Conservation (phyloP, 371 early-diverging fungal genomes). For the Choanephora cucurbitarum region DNA sequence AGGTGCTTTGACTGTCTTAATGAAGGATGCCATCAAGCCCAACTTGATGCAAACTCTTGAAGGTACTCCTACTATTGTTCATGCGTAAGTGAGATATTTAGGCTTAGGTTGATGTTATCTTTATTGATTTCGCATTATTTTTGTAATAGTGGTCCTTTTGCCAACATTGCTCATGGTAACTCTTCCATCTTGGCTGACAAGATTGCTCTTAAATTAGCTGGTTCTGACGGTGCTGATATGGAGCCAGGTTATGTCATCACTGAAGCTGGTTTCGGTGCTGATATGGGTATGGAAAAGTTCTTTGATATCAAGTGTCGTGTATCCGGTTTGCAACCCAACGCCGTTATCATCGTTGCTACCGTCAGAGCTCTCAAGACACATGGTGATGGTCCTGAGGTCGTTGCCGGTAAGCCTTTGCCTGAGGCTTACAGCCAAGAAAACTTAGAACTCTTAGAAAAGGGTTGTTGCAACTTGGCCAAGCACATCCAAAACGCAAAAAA, state of each 20-base stretch:
- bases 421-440: constrained; percentile 88
- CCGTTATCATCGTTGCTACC: constrained; percentile 96
- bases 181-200: constrained; percentile 92
- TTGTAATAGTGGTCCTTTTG: constrained; percentile 88
- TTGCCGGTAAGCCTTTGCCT: constrained; percentile 88
- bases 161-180: constrained; percentile 98
- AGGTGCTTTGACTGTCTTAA: constrained; percentile 93
- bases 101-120: background rate
- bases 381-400: constrained; percentile 96
- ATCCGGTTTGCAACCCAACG: constrained; percentile 85
- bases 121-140: too few species aligned
- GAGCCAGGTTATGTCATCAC: constrained; percentile 92
- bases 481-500: constrained; percentile 91
- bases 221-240: constrained; percentile 57
- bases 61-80: constrained; percentile 97
- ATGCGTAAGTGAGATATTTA: constrained; percentile 55
- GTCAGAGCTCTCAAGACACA: constrained; percentile 96
- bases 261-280: constrained; percentile 98
- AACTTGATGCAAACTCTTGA: constrained; percentile 98
- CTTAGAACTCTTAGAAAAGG: constrained; percentile 78
- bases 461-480: constrained; percentile 82
- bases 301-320: constrained; percentile 97
- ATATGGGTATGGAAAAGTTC: constrained; percentile 99
- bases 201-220: constrained; percentile 92
- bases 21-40: constrained; percentile 98